Base-by-base conservation (phyloP, 768 basidiomycete genomes). In the Boletus insuetus region DNA sequence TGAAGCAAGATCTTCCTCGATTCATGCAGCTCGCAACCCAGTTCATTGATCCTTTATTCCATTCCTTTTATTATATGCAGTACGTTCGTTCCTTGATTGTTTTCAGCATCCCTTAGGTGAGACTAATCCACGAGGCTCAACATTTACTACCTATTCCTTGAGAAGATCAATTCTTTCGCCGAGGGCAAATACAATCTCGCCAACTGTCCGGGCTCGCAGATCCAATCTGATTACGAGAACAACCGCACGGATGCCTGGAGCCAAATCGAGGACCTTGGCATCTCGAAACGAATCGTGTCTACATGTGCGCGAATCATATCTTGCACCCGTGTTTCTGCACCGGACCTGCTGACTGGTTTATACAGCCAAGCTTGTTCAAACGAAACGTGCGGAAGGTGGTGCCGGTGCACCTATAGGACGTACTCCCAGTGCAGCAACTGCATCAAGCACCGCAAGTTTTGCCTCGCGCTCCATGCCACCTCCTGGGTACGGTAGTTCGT, bases 1-100 rank as follows among this genome's bases (percentile, higher is more conserved):
- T 98, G 73, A 98, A 99, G 76, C 80, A 84, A 54, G 97, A 99
- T 65, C 78, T 99, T 32, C 94, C 95, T 3, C 84, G 84, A n/a
- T 98, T 98, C 79, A 86, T 98, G 82, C 78, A 77, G 29, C 82
- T 98, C 58, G 79, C 89, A 1, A 89, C 92, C 3, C 83, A 86
- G 59, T 98, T 98, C 74, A 92, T 98, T 68, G 89, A 95, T 61
- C 97, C 97, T 1, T 77, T 98, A n/a, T 99, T 98, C 82, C 89
- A 96, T 64, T 96, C 94, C 17, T 94, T 94, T 80, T 99, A 89
- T 79, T 99, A 96, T 72, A 98, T 99, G 94, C 94, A 98, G 93
- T 95, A 66, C 67, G 94, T 84, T 29, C 49, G 31, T 47, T 59
- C 54, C 44, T 37, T 49, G 35, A 37, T 42, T 35, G 29, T 37